Conservation (phyloP, 306 rosid genomes). For the Prinsepia uniflora region DNA sequence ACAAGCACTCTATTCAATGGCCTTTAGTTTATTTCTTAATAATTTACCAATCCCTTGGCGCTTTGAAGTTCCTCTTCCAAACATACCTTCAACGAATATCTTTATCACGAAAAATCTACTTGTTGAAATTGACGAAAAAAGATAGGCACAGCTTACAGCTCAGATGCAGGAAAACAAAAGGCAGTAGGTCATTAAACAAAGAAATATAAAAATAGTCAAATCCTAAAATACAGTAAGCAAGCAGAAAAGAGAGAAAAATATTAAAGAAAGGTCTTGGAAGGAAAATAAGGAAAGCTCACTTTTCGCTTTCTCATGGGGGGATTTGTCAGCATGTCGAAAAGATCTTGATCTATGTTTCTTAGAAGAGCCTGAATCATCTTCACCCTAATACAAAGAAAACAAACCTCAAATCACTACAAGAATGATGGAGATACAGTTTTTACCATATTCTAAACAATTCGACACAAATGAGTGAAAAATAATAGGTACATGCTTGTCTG, state of each 20-base stretch:
- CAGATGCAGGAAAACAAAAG: background rate
- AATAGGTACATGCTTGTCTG: background rate
- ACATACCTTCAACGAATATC: background rate
- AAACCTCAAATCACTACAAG: slow-evolving; percentile 7
- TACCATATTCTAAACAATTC: background rate
- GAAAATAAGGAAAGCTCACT: slow-evolving; percentile 37
- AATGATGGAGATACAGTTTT: slow-evolving; percentile 3
- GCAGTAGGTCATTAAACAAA: background rate
- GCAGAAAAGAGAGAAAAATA: background rate
- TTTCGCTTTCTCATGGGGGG: slow-evolving; percentile 49
- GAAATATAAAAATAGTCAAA: background rate
- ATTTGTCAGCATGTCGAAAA: slow-evolving; percentile 35
- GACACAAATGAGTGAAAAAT: background rate
- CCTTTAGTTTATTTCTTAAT: too few species aligned
- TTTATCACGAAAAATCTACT: background rate
- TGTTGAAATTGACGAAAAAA: background rate
- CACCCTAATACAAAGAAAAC: slow-evolving; percentile 35
- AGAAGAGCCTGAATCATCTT: slow-evolving; percentile 33
- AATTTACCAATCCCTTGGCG: too few species aligned
- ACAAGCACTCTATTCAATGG: too few species aligned
- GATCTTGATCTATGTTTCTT: slow-evolving; percentile 49
- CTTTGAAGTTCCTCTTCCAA: too few species aligned
- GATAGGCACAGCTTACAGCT: background rate
- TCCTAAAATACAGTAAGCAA: background rate
- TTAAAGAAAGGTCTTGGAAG: slow-evolving; percentile 1